phyloP scores from a whole-genome alignment of 306 rosid genomes.

The Astragalus membranaceus region DNA sequence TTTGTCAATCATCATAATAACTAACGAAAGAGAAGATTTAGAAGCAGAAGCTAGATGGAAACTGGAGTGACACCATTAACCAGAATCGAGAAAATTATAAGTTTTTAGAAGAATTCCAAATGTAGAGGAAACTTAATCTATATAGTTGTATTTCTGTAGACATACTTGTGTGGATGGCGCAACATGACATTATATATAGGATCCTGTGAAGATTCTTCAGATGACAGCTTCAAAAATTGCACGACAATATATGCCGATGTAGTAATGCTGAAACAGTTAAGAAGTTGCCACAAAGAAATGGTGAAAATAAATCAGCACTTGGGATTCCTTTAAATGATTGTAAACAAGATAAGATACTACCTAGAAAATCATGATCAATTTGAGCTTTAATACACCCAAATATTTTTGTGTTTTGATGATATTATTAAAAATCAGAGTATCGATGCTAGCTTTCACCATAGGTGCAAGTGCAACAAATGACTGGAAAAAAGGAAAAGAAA shows the following conservation, averaged over 20 bases:
- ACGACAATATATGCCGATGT: slow-evolving; percentile 56
- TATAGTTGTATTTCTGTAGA: slow-evolving; percentile 14
- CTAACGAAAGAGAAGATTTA: background rate
- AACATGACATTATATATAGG: slow-evolving; percentile 60
- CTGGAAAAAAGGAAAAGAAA: background rate
- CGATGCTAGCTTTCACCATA: background rate
- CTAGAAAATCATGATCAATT: slow-evolving; percentile 4
- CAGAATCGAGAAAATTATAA: background rate
- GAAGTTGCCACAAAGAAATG: background rate
- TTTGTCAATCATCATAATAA: background rate
- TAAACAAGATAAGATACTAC: slow-evolving; percentile 9
- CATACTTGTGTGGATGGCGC: slow-evolving; percentile 57
- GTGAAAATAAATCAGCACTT: slow-evolving; percentile 16
- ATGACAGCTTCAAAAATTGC: slow-evolving; percentile 65
- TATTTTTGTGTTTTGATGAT: background rate
- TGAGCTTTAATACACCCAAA: background rate
- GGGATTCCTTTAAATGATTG: background rate
- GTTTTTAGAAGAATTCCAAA: background rate
- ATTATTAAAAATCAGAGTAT: slow-evolving; percentile 10
- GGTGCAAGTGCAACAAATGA: slow-evolving; percentile 1
- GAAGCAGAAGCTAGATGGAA: slow-evolving; percentile 5
- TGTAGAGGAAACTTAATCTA: background rate
- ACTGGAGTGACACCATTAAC: background rate
- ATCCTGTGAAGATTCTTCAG: slow-evolving; percentile 57
- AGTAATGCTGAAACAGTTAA: slow-evolving; percentile 44